Evolutionary conservation across 805 yeast genomes (phyloP).

Genomic region (Candida maris): DNA sequence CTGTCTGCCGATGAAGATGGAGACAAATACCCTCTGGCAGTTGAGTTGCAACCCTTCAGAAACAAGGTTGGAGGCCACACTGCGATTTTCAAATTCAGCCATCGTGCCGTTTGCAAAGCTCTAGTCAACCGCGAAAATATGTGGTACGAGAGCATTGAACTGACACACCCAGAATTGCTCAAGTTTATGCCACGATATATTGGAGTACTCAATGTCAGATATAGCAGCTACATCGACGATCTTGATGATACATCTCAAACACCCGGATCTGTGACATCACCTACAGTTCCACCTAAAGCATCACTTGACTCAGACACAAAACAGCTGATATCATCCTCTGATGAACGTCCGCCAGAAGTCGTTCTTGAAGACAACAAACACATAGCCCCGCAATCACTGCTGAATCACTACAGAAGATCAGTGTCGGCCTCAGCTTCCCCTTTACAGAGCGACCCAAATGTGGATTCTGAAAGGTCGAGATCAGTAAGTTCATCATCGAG

Average conservation of each 20-base stretch:
- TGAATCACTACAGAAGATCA: constrained; percentile 46
- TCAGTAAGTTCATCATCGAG: background rate
- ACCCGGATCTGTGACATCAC: background rate
- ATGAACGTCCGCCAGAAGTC: constrained; percentile 67
- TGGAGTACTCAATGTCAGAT: constrained; percentile 91
- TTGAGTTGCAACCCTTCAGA: constrained; percentile 84
- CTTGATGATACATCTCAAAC: constrained; percentile 13
- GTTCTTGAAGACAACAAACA: constrained; percentile 87
- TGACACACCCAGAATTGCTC: constrained; percentile 68
- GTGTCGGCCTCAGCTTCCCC: constrained; percentile 26
- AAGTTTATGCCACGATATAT: constrained; percentile 90
- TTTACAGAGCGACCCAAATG: background rate
- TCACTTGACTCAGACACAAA: background rate
- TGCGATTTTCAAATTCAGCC: constrained; percentile 88
- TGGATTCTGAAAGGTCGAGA: background rate
- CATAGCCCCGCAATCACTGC: constrained; percentile 78
- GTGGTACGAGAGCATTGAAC: constrained; percentile 89
- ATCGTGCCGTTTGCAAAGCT: constrained; percentile 90
- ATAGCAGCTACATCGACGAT: constrained; percentile 39
- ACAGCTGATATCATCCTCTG: constrained; percentile 1
- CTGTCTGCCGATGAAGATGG: constrained; percentile 16
- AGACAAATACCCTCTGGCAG: constrained; percentile 64
- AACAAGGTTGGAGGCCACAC: constrained; percentile 98
- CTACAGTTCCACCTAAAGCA: background rate
- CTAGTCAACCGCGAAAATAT: constrained; percentile 83